Evolutionary conservation across 768 basidiomycete genomes (phyloP), one percentile per base, ranked within the genome.

Genomic region (Roridomyces roridus): DNA sequence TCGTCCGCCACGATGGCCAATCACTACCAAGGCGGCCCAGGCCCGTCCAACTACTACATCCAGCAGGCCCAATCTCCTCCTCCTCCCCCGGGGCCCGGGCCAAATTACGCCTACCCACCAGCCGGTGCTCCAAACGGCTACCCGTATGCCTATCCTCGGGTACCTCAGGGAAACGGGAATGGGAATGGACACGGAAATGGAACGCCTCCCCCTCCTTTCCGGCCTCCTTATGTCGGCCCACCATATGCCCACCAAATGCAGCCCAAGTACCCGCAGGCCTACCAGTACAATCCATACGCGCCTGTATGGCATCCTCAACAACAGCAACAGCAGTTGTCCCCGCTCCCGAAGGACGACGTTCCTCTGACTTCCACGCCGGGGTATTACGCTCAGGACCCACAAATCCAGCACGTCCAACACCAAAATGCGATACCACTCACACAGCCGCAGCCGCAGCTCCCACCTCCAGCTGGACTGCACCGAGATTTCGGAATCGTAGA

Each of bases 111-210:
- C 17, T 55, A 59, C 20, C 45, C 45, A 20, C 45, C 39, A 4
- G 25, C 35, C 23, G 35, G 57, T 26, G 58, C 50, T 12, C 62
- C 62, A 12, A 62, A 57, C 34, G 50, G 50, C 26, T 57, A 54
- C 40, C 46, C 46, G 0, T 58, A 54, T 40, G 11, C 46, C 56
- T 2, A 49, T 51, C 26, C 45, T 21, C 35, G 45, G 21, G 7
- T 50, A 29, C 20, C 15, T 11, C 10, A 34, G 10, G 57, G 57
- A 3, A 44, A 43, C 2, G 24, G 18, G 21, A 40, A 14, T 21
- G 24, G 18, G 17, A 37, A 24, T 20, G 39, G 24, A 20, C 46
- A 28, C 18, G 46, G 41, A 24, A 15, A 26, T 45, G 46, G 47
- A 23, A 21, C 46, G 15, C 26, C 45, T 0, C 45, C 21, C 37